phyloP scores from a whole-genome alignment of 108 stramenopile genomes.

The Epithemia pelagica region DNA sequence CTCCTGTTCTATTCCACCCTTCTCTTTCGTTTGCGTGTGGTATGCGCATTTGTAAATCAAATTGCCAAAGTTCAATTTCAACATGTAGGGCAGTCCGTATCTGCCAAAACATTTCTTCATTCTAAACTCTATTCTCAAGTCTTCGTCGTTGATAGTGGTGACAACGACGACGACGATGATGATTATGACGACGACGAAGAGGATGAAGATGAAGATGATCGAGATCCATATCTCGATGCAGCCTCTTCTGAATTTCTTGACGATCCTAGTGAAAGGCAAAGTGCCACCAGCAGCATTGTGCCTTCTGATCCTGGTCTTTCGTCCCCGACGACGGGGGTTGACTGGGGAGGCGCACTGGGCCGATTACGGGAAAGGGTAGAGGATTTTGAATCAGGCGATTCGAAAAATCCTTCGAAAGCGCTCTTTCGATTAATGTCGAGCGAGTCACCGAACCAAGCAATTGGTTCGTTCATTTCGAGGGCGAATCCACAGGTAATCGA shows the following conservation, averaged over 20 bases:
- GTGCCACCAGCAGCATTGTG: neutral
- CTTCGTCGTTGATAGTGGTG: neutral
- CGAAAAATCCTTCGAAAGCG: conserved; percentile 53
- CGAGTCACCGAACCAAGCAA: conserved; percentile 65
- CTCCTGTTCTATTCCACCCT: too few relatives aligned
- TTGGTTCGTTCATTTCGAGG: conserved; percentile 56
- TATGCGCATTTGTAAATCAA: too few relatives aligned
- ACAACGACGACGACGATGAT: neutral
- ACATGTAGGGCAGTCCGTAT: too few relatives aligned
- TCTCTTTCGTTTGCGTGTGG: too few relatives aligned
- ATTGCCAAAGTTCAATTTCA: too few relatives aligned
- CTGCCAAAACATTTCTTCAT: conserved; percentile 6
- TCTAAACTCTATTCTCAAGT: neutral
- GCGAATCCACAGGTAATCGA: conserved; percentile 75
- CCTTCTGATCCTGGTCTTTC: neutral
- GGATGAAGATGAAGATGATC: conserved; percentile 35
- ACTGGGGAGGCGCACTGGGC: conserved; percentile 76
- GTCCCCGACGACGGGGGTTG: conserved; percentile 27
- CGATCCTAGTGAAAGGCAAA: conserved; percentile 1
- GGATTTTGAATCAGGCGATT: conserved; percentile 58
- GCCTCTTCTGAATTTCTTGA: conserved; percentile 55
- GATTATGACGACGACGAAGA: conserved; percentile 41
- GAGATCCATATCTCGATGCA: conserved; percentile 35
- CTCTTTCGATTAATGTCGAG: conserved; percentile 65
- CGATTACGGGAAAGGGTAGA: conserved; percentile 51